A percentile compares a stretch with the other conserved stretches of the same genome.
phyloP scores from a whole-genome alignment of 305 asterid species.

The Rubia tinctorum region DNA sequence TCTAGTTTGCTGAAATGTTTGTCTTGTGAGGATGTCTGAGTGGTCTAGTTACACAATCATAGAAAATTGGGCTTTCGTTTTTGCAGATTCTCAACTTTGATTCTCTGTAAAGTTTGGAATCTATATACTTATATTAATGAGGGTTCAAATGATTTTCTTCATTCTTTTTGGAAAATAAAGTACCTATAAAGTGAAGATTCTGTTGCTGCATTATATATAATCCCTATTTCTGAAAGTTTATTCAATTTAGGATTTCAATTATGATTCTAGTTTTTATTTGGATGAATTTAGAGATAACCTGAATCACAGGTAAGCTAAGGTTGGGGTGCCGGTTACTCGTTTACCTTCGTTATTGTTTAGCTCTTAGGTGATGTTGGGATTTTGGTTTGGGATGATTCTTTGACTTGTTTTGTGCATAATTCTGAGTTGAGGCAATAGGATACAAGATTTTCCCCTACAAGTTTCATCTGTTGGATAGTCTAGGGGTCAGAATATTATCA shows the following conservation, averaged over 20 bases:
- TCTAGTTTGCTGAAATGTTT: neutral
- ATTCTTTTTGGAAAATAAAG: neutral
- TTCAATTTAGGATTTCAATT: neutral
- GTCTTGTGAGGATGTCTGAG: neutral
- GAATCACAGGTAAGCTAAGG: neutral
- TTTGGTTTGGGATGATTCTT: neutral
- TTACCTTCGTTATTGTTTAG: neutral
- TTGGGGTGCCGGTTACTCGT: neutral
- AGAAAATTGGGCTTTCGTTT: neutral
- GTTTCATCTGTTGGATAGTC: neutral
- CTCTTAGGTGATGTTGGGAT: neutral
- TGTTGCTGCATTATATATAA: neutral
- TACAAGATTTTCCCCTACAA: neutral
- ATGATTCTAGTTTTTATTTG: neutral
- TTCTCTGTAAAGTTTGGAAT: constrained; percentile 3
- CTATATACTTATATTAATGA: neutral
- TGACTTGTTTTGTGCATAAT: constrained; percentile 7
- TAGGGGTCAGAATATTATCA: no score
- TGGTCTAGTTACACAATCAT: neutral
- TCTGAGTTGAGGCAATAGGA: constrained; percentile 16
- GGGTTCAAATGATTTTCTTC: neutral
- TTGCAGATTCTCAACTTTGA: neutral
- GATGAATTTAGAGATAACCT: neutral
- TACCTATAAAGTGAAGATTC: neutral
- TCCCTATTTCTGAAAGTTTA: neutral